These are phyloP conservation scores for Suillus spraguei DNA, from an alignment of 768 basidiomycete genomes.

Conservation along the genomic window DNA sequence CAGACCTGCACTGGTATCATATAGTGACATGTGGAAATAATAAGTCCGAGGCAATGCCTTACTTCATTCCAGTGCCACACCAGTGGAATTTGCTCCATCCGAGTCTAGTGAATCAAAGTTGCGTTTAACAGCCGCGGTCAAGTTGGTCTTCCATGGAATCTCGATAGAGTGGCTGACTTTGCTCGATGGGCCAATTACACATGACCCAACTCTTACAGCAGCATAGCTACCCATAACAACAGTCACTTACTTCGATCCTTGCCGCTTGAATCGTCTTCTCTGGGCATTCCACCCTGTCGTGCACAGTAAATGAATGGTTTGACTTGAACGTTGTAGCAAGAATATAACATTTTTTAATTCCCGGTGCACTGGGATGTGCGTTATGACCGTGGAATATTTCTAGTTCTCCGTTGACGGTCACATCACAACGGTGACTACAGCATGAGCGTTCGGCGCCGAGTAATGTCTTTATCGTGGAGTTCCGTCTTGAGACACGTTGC, in stretches of 20 bases:
- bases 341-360: neutral
- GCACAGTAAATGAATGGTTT: neutral
- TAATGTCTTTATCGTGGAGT: neutral
- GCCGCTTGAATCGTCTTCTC: neutral
- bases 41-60: too few species aligned
- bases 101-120: too few species aligned
- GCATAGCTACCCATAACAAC: too few species aligned
- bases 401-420: neutral
- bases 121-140: too few species aligned
- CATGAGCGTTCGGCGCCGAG: neutral
- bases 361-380: neutral
- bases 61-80: too few species aligned
- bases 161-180: neutral
- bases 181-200: neutral
- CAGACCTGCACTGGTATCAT: too few species aligned
- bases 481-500: neutral
- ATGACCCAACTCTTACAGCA: too few species aligned
- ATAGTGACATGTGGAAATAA: too few species aligned
- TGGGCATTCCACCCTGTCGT: too few species aligned
- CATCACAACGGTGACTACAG: neutral
- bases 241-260: too few species aligned
- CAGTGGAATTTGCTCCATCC: too few species aligned
- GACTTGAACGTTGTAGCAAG: neutral
- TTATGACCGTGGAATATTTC: neutral
- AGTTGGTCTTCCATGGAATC: too few species aligned